Conservation (phyloP, 139 green algal species). For the Chlorella sp. region DNA sequence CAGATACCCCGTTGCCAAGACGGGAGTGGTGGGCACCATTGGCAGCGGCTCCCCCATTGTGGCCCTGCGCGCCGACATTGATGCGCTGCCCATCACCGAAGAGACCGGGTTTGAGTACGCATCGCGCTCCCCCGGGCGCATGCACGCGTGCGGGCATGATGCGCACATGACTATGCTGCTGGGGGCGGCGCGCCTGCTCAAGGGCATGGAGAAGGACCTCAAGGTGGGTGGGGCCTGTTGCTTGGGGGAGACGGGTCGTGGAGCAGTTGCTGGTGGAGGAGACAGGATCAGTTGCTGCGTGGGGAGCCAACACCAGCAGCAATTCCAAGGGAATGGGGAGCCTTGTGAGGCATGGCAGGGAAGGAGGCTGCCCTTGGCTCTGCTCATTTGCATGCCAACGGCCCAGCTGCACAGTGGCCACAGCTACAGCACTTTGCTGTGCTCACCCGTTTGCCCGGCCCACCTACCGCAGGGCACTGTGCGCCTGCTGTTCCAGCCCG, state of each 20-base stretch:
- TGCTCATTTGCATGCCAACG: too few relatives aligned
- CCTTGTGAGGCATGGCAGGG: too few relatives aligned
- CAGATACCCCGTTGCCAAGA: conserved; percentile 65
- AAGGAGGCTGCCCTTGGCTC: too few relatives aligned
- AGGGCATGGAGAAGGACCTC: conserved; percentile 54
- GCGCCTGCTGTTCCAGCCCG: conserved; percentile 93
- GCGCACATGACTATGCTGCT: conserved; percentile 90
- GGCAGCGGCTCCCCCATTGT: conserved; percentile 73
- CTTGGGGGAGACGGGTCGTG: too few relatives aligned
- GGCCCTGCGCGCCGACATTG: conserved; percentile 89
- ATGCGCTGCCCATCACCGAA: conserved; percentile 86
- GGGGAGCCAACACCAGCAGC: too few relatives aligned
- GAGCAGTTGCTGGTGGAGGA: too few relatives aligned
- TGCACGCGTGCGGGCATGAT: conserved; percentile 96
- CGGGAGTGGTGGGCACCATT: conserved; percentile 83
- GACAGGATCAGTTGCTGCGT: too few relatives aligned
- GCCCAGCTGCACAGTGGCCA: too few relatives aligned
- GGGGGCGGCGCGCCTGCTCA: conserved; percentile 83
- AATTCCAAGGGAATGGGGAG: too few relatives aligned
- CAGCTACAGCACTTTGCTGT: too few relatives aligned
- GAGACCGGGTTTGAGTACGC: conserved; percentile 38
- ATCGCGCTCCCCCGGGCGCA: conserved; percentile 54
- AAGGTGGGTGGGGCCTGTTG: too few relatives aligned
- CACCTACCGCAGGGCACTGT: conserved; percentile 82
- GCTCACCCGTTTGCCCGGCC: too few relatives aligned